Base-by-base conservation (phyloP, 176 grass and related monocot genomes). In the Tillandsia fasciculata region DNA sequence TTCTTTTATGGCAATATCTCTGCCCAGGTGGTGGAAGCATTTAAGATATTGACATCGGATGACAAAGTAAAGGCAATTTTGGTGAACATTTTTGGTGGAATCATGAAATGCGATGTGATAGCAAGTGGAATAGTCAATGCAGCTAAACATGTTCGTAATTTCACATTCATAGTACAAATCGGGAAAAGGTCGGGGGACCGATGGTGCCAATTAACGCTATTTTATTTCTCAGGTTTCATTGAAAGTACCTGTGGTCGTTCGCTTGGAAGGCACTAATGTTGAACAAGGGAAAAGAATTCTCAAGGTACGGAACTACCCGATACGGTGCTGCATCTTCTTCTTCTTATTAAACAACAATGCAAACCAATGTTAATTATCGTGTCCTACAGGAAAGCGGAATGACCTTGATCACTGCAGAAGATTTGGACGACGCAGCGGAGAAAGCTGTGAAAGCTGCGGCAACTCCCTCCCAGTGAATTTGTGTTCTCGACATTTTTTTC, bases 241-340 rank as follows among this genome's bases (percentile, higher is more conserved):
- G 68, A 88, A 99, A 88, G 95, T 99, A 50, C 95, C 95, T 77
- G 95, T 99, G 64, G 80, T 99, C 63, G 90, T 99, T 72, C 95
- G 95, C 64, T 76, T 99, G 54, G 95, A 99, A 85, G 95, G 95
- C 58, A 99, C 95, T 69, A 99, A 99, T 71, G 95, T 99, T 14
- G 95, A 99, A 82, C 95, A 90, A 75, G 95, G 95, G 82, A 99
- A 99, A 74, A 87, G 95, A 82, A 99, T 99, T 88, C 95, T 99
- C 3, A 99, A 99, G 90, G 95, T 99, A 88, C 49, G 26, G 63
- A 56, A 8, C 22, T 18, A 2, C 7, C 15, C 22, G 15, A 61
- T 61, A 7, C 33, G n/a, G n/a, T 61, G 27, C 3, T 13, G 1
- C 28, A 14, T 13, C 9, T 52, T 70, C 12, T 66, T 66, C 26